phyloP scores from a whole-genome alignment of 176 grass and related monocot species.

The Poa pratensis region DNA sequence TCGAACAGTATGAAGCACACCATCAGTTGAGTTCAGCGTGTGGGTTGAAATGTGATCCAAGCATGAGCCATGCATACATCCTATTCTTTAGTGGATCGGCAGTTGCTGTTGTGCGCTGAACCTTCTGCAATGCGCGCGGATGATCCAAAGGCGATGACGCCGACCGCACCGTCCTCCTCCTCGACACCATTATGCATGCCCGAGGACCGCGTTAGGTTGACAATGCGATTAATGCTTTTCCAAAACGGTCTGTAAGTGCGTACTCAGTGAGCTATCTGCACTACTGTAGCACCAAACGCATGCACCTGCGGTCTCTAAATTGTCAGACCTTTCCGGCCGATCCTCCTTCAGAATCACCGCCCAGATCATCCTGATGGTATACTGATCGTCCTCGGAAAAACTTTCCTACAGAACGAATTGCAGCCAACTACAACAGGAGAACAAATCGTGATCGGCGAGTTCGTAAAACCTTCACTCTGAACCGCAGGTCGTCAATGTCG shows the following conservation, averaged over 20 bases:
- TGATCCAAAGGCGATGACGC: not conserved
- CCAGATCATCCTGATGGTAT: not conserved
- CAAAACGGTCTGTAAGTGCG: not conserved
- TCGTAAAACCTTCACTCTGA: not conserved
- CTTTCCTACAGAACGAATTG: no score
- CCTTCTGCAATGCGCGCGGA: no score
- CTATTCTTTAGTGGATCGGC: not conserved
- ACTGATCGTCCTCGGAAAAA: no score
- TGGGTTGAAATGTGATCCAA: not conserved
- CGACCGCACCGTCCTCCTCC: not conserved
- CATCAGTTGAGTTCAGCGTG: not conserved
- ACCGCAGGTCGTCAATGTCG: no score
- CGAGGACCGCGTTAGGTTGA: not conserved
- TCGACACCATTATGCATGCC: slow-evolving; percentile 5
- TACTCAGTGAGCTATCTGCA: not conserved
- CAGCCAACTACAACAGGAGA: not conserved
- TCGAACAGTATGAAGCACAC: not conserved
- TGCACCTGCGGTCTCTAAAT: not conserved
- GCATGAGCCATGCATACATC: not conserved
- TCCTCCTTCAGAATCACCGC: not conserved
- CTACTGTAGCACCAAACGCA: not conserved
- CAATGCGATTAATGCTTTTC: not conserved
- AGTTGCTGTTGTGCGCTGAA: not conserved
- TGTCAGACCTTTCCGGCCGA: not conserved
- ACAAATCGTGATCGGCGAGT: not conserved